A percentile compares a stretch with the other conserved stretches of the same genome.
These are phyloP conservation scores for Chalciporus piperatoides DNA, from an alignment of 1,284 basidiomycete genomes.

Conservation along the genomic window DNA sequence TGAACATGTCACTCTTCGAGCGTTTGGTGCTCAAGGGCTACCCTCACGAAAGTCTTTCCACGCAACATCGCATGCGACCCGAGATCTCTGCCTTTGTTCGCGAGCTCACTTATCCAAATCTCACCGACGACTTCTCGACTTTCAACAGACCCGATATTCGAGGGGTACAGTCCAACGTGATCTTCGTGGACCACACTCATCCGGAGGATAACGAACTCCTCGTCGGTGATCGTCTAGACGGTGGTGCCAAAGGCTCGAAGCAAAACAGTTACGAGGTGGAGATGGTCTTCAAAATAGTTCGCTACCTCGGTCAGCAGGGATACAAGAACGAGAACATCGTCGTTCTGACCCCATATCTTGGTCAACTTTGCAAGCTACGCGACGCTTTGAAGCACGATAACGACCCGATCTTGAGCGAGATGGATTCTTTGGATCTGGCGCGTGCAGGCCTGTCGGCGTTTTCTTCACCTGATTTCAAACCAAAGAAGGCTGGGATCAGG, in stretches of 20 bases:
- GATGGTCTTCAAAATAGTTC: constrained; percentile 63
- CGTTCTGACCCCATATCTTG: constrained; percentile 63
- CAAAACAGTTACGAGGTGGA: constrained; percentile 53
- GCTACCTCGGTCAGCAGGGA: constrained; percentile 63
- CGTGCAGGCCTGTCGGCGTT: constrained; percentile 46
- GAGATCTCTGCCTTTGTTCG: constrained; percentile 61
- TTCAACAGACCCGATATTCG: constrained; percentile 45
- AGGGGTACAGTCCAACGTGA: constrained; percentile 53
- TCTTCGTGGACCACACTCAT: constrained; percentile 56
- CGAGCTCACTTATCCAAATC: constrained; percentile 60
- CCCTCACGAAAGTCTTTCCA: constrained; percentile 50
- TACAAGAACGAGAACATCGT: constrained; percentile 59
- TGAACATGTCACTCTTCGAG: constrained; percentile 64
- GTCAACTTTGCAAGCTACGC: constrained; percentile 52
- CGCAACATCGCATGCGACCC: constrained; percentile 68
- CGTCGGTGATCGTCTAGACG: constrained; percentile 44
- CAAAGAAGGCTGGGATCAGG: constrained; percentile 38
- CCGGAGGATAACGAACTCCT: constrained; percentile 48
- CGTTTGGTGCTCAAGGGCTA: constrained; percentile 57
- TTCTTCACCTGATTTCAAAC: constrained; percentile 37
- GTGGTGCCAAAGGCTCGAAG: constrained; percentile 51
- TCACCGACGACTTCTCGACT: constrained; percentile 51
- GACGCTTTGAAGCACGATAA: constrained; percentile 42
- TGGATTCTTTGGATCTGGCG: constrained; percentile 56
- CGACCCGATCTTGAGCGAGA: constrained; percentile 59